Base-by-base conservation (phyloP, 805 yeast species). In the Millerago galiae region DNA sequence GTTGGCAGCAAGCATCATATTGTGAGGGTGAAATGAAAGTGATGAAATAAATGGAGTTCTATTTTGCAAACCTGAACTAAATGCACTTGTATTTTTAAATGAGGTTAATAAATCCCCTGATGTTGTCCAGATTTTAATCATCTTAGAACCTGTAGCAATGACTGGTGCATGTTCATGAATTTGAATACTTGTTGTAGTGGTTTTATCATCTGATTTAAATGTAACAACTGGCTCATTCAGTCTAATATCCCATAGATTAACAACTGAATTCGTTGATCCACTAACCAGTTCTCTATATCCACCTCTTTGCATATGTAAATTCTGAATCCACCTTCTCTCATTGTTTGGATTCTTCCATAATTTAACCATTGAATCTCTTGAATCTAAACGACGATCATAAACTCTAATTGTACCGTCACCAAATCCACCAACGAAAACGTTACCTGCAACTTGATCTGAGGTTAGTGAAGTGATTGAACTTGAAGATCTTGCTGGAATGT, bases 161-260 rank as follows among this genome's bases (percentile, higher is more conserved):
- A 93, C 72, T 1, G 99, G 98, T 0, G 98, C 99, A 64, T 93
- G 99, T 55, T 93, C 99, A 63, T 93, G 99, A 5, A 87, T 77
- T 55, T 85, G 83, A 43, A 88, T 71, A 16, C 87, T 73, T 8
- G 93, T 75, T 74, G 77, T 57, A 4, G 41, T 33, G 1, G 68
- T 62, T 30, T 50, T 54, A 28, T 46, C 68, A 48, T 63, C 69
- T n/a, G 84, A 83, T 17, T 66, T 67, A 65, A 81, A 87, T 1
- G 79, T 65, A 6, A 74, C 65, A 2, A 91, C 85, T 0, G 96
- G 91, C 9, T 77, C 77, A 41, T 77, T 74, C 30, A 69, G 59
- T 46, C 99, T 70, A 26, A 93, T 82, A 63, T 93, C 99, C 98
- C 98, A 93, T 21, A 93, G 60, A 43, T 82, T 84, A 4, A 93